These are phyloP conservation scores for Plasmodium coatneyi DNA, from an alignment of 169 alveolate species.

Conservation along the genomic window DNA sequence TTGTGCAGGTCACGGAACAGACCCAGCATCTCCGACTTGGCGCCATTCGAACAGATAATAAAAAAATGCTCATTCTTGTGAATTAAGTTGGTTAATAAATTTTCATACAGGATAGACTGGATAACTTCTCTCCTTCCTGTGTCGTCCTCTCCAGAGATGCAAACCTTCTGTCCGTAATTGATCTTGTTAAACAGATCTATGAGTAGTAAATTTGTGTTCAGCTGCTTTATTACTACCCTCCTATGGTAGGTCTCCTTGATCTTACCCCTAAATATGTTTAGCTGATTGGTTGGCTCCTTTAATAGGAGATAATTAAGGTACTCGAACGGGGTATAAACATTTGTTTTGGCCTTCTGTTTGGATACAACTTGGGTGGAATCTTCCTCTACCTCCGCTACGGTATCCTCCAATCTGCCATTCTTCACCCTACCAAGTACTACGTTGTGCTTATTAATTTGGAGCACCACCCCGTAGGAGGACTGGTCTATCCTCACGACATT, in stretches of 20 bases:
- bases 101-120: conserved; percentile 29
- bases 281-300: background rate
- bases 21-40: conserved; percentile 23
- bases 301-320: conserved; percentile 16
- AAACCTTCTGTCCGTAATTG: conserved; percentile 50
- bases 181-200: conserved; percentile 33
- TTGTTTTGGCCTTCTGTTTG: background rate
- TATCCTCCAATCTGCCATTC: background rate
- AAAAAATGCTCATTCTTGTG: conserved; percentile 50
- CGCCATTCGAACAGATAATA: conserved; percentile 47
- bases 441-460: conserved; percentile 38
- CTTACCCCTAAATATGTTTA: conserved; percentile 18
- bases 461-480: conserved; percentile 26
- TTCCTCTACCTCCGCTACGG: background rate
- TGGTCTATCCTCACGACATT: conserved; percentile 16
- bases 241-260: conserved; percentile 14
- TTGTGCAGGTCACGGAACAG: conserved; percentile 15
- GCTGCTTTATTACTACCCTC: conserved; percentile 12
- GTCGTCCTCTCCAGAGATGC: conserved; percentile 21
- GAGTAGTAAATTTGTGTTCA: conserved; percentile 8
- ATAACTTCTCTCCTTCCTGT: conserved; percentile 8
- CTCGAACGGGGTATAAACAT: conserved; percentile 50
- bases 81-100: conserved; percentile 28
- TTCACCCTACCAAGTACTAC: conserved; percentile 29
- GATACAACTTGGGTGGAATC: background rate